A percentile compares a stretch with the other conserved stretches of the same genome.
phyloP scores from a whole-genome alignment of 805 yeast genomes.

The Saccharomycopsis fodiens region DNA sequence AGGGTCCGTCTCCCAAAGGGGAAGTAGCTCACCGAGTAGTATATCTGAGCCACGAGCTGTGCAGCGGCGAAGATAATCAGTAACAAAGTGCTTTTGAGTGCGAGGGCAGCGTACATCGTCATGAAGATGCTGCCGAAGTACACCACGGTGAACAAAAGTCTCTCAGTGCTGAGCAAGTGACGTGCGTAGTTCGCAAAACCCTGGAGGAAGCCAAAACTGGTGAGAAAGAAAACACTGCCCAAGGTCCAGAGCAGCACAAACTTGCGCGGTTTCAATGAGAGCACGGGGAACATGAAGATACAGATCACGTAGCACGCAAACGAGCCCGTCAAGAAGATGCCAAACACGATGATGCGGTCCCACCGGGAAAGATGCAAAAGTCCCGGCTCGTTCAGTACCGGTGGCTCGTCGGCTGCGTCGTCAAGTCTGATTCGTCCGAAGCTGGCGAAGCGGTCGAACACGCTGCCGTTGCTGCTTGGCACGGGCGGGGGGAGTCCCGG shows the following conservation, averaged over 20 bases:
- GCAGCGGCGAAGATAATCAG: slow-evolving; percentile 69
- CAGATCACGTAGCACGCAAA: slow-evolving; percentile 77
- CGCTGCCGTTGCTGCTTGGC: not conserved
- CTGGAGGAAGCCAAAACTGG: slow-evolving; percentile 85
- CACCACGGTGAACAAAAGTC: slow-evolving; percentile 73
- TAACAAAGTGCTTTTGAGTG: slow-evolving; percentile 58
- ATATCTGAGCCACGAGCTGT: slow-evolving; percentile 80
- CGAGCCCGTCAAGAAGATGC: slow-evolving; percentile 68
- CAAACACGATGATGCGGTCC: slow-evolving; percentile 74
- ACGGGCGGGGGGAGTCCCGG: slow-evolving; percentile 2
- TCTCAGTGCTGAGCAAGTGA: slow-evolving; percentile 66
- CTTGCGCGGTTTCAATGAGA: slow-evolving; percentile 84
- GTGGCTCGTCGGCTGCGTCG: slow-evolving; percentile 4
- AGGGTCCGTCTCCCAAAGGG: slow-evolving; percentile 88
- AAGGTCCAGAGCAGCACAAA: slow-evolving; percentile 88
- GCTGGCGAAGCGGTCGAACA: slow-evolving; percentile 8
- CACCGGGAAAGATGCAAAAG: slow-evolving; percentile 42
- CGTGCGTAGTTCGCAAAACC: slow-evolving; percentile 78
- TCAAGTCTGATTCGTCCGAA: slow-evolving; percentile 4
- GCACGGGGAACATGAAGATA: slow-evolving; percentile 77
- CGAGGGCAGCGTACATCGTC: slow-evolving; percentile 73
- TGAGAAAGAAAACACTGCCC: slow-evolving; percentile 79
- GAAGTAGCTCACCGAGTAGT: slow-evolving; percentile 87
- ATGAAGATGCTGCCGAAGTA: slow-evolving; percentile 74
- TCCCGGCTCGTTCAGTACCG: slow-evolving; percentile 3